Evolutionary conservation across 257 asterid genomes (phyloP), one percentile per base, ranked within the genome.

Genomic region (Ilex asprella): DNA sequence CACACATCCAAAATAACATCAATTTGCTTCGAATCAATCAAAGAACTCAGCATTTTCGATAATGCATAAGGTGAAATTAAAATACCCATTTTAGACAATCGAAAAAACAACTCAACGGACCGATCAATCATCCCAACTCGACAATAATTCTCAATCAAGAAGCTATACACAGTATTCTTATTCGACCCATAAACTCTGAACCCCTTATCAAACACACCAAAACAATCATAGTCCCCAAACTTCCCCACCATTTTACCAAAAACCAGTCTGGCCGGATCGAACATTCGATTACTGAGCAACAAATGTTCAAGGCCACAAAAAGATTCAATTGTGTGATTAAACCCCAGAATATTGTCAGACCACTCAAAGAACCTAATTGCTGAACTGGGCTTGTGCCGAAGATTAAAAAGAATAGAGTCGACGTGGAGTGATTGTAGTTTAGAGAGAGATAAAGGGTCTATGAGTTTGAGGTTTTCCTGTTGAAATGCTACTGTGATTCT

Each of bases 301-400:
- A 78, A 54, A 66, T 72, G 75, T n/a, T 56, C 31, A 21, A 75
- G 71, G 56, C 64, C 56, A 39, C 67, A 67, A 61, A 71, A 55
- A 11, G 78, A 71, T 31, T 67, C 55, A 43, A 59, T n/a, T 21
- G 79, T 52, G 70, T 78, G 83, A 59, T 61, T 61, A 27, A 71
- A 30, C 52, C 83, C 80, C 58, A 64, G 63, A 49, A 68, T 53
- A 64, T 60, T 66, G 64, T 78, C 81, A 59, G 68, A 78, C 84
- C 84, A 78, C 39, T 59, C 61, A 56, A 75, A 68, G 61, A 78
- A 75, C 65, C 66, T 71, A 32, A 78, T 56, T 59, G 84, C 84
- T 29, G 78, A 78, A 58, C 27, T 10, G 59, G 81, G 84, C 47
- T 68, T 75, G 31, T 75, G 62, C 50, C 71, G 60, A 62, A 75